Evolutionary conservation across 345 rosid genomes (phyloP).

Genomic region (Eucalyptus marginata): DNA sequence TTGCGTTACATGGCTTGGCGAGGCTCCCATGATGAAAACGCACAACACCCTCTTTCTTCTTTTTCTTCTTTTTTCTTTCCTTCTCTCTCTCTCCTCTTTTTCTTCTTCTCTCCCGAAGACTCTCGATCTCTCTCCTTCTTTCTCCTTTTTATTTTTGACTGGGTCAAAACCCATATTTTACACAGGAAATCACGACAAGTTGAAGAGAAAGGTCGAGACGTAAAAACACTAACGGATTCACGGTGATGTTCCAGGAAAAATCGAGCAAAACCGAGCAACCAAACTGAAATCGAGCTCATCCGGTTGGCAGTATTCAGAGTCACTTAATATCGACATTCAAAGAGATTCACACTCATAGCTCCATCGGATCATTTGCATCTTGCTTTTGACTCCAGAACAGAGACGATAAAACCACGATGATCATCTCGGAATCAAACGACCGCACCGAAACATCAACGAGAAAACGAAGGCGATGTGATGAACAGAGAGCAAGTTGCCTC

Average conservation of each 20-base stretch:
- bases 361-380: background rate
- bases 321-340: background rate
- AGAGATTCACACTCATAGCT: background rate
- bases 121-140: too few relatives aligned
- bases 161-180: too few relatives aligned
- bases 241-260: background rate
- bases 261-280: background rate
- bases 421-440: background rate
- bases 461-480: background rate
- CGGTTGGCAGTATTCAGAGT: background rate
- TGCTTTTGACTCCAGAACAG: background rate
- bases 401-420: accelerated
- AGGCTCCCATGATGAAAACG: too few relatives aligned
- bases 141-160: too few relatives aligned
- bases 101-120: too few relatives aligned
- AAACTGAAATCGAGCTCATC: background rate
- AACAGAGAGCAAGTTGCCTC: background rate
- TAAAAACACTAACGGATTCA: background rate
- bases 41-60: too few relatives aligned
- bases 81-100: too few relatives aligned
- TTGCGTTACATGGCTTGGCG: too few relatives aligned
- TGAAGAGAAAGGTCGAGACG: accelerated
- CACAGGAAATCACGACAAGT: background rate
- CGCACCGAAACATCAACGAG: background rate
- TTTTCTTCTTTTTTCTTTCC: too few relatives aligned